Evolutionary conservation across 345 rosid genomes (phyloP), one percentile per base, ranked within the genome.

Genomic region (Orychophragmus violaceus): DNA sequence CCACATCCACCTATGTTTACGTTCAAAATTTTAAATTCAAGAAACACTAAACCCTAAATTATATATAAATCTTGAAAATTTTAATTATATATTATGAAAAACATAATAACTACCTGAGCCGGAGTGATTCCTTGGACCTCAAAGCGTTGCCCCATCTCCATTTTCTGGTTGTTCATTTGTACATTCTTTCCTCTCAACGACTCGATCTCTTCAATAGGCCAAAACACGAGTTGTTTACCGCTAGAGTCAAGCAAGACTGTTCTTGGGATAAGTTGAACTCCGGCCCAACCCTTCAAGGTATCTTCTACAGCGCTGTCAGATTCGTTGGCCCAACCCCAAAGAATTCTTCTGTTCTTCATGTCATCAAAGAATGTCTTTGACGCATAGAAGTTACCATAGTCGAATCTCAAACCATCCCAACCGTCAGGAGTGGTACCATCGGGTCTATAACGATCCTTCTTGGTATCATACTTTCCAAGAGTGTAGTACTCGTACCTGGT

Each of bases 251-350:
- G 81, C 91, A 84, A 82, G 39, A 90, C 8, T 19, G 74, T 78
- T 75, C 98, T 82, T 24, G 98, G 98, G 77, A 93, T 60, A 61
- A 87, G 88, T 87, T 87, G 97, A 70, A 92, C 62, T 45, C 97
- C 94, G 1, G 95, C 85, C 97, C 97, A 90, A 28, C 94, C 93
- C 63, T 92, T 89, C 0, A 8, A 0, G 4, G 30, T 59, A 67
- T 86, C 86, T 45, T 78, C 81, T 0, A 13, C 5, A 9, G 4
- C 16, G 1, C 78, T 5, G 60, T 89, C 91, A 1, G 95, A 87
- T 51, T 87, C 97, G 49, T 92, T 88, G 8, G 82, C 84, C 96
- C 93, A 88, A 72, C 91, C 95, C 89, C 92, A 90, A 23, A 90
- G 60, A n/a, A 88, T 67, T 69, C 96, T 82, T 39, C 91, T 53